These are phyloP conservation scores for Leccinum subspadiceum DNA, from an alignment of 1,284 basidiomycete genomes.

Conservation along the genomic window DNA sequence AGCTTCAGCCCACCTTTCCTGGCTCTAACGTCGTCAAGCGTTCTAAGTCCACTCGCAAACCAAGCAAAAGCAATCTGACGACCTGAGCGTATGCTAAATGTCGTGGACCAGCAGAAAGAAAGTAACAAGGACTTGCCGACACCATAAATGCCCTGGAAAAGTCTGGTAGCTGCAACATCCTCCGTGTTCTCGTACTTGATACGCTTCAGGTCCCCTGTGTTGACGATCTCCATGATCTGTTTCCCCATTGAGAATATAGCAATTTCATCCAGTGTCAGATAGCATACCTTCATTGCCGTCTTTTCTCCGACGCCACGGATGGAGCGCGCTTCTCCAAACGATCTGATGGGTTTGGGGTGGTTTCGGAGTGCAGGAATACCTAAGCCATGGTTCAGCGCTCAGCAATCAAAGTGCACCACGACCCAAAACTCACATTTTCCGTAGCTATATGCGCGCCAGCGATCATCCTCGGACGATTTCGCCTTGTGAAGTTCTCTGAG, in stretches of 20 bases:
- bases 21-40: slow-evolving; percentile 68
- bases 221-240: slow-evolving; percentile 76
- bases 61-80: slow-evolving; percentile 64
- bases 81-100: slow-evolving; percentile 39
- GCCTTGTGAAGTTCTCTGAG: slow-evolving; percentile 59
- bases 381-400: slow-evolving; percentile 31
- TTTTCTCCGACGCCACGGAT: slow-evolving; percentile 71
- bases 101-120: neutral
- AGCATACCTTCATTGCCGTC: slow-evolving; percentile 71
- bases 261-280: neutral
- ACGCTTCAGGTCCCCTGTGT: slow-evolving; percentile 64
- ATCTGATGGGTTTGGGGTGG: slow-evolving; percentile 60
- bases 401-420: slow-evolving; percentile 2
- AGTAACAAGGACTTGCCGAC: slow-evolving; percentile 54
- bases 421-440: slow-evolving; percentile 49
- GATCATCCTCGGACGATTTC: slow-evolving; percentile 55
- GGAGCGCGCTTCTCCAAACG: slow-evolving; percentile 58
- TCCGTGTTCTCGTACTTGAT: slow-evolving; percentile 63
- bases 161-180: slow-evolving; percentile 48
- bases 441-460: slow-evolving; percentile 62
- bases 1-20: slow-evolving; percentile 62
- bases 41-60: slow-evolving; percentile 75
- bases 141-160: slow-evolving; percentile 82
- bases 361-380: slow-evolving; percentile 54
- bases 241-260: neutral